phyloP scores from a whole-genome alignment of 768 basidiomycete genomes.

The Mycena epipterygia region DNA sequence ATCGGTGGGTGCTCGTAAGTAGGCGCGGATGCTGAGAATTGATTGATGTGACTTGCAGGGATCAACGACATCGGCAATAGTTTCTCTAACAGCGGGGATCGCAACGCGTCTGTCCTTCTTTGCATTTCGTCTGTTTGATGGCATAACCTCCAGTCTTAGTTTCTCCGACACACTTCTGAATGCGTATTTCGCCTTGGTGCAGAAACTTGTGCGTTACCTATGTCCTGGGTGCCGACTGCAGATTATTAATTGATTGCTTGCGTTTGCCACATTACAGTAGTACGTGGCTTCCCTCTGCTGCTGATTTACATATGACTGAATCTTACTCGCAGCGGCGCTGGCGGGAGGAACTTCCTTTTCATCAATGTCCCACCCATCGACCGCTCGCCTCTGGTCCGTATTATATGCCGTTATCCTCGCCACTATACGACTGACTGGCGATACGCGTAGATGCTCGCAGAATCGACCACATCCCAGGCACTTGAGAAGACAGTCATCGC shows the following conservation, averaged over 20 bases:
- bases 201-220: conserved; percentile 56
- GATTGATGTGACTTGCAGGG: conserved; percentile 38
- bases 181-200: conserved; percentile 64
- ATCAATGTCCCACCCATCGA: conserved; percentile 57
- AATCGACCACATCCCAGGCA: conserved; percentile 54
- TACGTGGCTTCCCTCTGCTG: conserved; percentile 33
- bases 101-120: conserved; percentile 56
- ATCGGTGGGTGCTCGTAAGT: conserved; percentile 52
- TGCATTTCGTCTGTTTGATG: neutral
- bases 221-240: no score
- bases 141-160: conserved; percentile 36
- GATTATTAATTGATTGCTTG: no score
- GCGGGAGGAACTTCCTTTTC: conserved; percentile 71
- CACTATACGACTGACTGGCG: neutral
- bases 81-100: conserved; percentile 61
- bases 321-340: conserved; percentile 53
- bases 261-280: conserved; percentile 44
- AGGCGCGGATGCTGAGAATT: no score
- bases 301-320: neutral
- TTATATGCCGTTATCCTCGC: neutral
- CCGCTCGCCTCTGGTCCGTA: conserved; percentile 57
- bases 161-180: conserved; percentile 64
- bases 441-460: conserved; percentile 58
- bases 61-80: conserved; percentile 78
- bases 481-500: conserved; percentile 62